A percentile compares a stretch with the other conserved stretches of the same genome.
These are phyloP conservation scores for Irpex sp. DNA, from an alignment of 1,284 basidiomycete species.

Conservation along the genomic window DNA sequence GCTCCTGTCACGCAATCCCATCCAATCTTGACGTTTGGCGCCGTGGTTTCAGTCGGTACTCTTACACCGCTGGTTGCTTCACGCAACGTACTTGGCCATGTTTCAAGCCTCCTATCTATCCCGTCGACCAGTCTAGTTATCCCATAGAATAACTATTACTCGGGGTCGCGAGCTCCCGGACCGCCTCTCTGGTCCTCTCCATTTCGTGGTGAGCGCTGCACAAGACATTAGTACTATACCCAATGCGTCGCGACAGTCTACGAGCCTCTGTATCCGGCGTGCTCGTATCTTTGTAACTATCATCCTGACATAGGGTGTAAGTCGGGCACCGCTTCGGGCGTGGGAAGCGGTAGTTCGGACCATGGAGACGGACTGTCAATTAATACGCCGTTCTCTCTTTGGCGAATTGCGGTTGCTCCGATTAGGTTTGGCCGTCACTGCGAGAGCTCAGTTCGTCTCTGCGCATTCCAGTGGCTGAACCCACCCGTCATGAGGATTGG, in stretches of 20 bases:
- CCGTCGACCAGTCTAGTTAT: too few relatives aligned
- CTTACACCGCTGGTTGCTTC: too few relatives aligned
- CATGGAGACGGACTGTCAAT: background rate
- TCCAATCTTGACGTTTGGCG: too few relatives aligned
- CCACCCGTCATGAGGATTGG: too few relatives aligned
- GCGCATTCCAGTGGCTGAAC: too few relatives aligned
- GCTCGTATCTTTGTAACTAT: background rate
- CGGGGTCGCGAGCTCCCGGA: background rate
- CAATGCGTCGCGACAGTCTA: background rate
- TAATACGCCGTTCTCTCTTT: too few relatives aligned
- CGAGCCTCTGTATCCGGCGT: background rate
- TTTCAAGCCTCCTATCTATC: background rate
- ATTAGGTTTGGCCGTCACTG: too few relatives aligned
- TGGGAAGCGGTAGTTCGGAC: background rate
- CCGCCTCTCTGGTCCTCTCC: background rate
- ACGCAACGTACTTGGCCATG: background rate
- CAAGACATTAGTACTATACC: background rate
- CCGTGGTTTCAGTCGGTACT: too few relatives aligned
- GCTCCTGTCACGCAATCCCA: background rate
- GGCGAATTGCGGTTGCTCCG: too few relatives aligned
- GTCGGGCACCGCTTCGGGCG: background rate
- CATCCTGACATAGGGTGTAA: background rate
- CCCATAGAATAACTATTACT: background rate
- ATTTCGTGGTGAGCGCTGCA: background rate
- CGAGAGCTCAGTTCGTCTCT: too few relatives aligned